These are phyloP conservation scores for Phaffia australis DNA, from an alignment of 768 basidiomycete genomes.

Conservation along the genomic window DNA sequence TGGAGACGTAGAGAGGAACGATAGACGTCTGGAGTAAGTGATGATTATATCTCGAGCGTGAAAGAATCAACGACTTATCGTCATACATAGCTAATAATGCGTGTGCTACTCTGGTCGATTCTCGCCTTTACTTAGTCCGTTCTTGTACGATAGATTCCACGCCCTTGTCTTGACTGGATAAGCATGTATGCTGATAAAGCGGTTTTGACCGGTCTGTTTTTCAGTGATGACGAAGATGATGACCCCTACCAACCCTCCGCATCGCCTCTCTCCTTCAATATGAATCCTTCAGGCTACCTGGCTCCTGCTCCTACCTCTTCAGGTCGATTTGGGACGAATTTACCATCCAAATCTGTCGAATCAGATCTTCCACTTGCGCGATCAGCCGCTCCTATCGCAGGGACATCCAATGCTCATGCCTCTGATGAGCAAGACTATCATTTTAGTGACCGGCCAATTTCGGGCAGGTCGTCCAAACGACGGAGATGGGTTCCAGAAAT, in stretches of 20 bases:
- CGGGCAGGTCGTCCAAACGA: conserved; percentile 1
- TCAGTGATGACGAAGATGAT: conserved; percentile 26
- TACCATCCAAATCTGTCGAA: conserved; percentile 26
- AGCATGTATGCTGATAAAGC: neutral
- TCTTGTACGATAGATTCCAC: conserved; percentile 14
- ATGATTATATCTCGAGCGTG: neutral
- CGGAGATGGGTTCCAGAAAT: conserved; percentile 4
- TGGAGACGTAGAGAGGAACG: conserved; percentile 1
- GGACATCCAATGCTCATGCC: conserved; percentile 12
- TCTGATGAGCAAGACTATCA: conserved; percentile 25
- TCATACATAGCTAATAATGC: neutral
- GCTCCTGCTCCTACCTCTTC: conserved; percentile 31
- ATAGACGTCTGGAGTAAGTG: conserved; percentile 19
- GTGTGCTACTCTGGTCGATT: neutral
- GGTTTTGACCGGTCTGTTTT: neutral
- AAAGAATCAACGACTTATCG: neutral
- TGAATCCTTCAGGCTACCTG: conserved; percentile 28
- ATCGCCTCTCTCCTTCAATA: conserved; percentile 13
- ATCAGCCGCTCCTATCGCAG: conserved; percentile 33
- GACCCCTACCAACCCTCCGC: conserved; percentile 1
- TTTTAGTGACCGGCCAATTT: conserved; percentile 32
- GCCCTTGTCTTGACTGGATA: neutral
- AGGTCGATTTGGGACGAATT: conserved; percentile 27
- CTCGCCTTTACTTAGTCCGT: conserved; percentile 1
- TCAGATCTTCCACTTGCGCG: conserved; percentile 32